phyloP scores from a whole-genome alignment of 768 basidiomycete species.

The Leccinum subgranulosum region DNA sequence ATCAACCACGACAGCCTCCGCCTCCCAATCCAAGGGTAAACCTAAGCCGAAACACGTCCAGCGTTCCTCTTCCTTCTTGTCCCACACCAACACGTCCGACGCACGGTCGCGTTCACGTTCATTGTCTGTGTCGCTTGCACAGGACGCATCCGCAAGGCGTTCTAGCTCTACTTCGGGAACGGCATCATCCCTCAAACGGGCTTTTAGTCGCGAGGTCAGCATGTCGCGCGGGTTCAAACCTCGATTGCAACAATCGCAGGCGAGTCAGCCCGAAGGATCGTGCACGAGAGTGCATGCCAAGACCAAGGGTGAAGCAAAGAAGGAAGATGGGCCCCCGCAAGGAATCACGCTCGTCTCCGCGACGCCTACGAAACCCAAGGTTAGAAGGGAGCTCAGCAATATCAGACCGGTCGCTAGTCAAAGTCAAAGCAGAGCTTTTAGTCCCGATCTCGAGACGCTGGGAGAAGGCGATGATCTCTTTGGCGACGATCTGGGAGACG shows the following conservation, averaged over 20 bases:
- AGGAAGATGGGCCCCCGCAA: constrained; percentile 3
- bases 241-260: constrained; percentile 20
- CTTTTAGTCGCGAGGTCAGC: constrained; percentile 69
- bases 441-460: constrained; percentile 1
- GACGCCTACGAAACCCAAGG: constrained; percentile 46
- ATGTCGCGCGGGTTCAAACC: constrained; percentile 73
- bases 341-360: constrained; percentile 47
- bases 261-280: constrained; percentile 11
- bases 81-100: constrained; percentile 17
- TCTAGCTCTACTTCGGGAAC: constrained; percentile 32
- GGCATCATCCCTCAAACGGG: constrained; percentile 43
- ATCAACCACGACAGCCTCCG: constrained; percentile 9
- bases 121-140: constrained; percentile 67
- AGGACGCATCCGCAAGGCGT: constrained; percentile 49
- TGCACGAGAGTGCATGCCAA: constrained; percentile 15
- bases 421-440: constrained; percentile 4
- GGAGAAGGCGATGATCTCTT: not conserved
- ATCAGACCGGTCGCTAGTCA: constrained; percentile 7
- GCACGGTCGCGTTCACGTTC: constrained; percentile 53
- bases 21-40: constrained; percentile 11
- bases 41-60: constrained; percentile 8
- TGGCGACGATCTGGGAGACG: not conserved
- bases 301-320: constrained; percentile 8
- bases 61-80: constrained; percentile 25
- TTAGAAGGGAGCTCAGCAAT: constrained; percentile 6